Evolutionary conservation across 1,284 basidiomycete species (phyloP).

Genomic region (Irpex sp.): DNA sequence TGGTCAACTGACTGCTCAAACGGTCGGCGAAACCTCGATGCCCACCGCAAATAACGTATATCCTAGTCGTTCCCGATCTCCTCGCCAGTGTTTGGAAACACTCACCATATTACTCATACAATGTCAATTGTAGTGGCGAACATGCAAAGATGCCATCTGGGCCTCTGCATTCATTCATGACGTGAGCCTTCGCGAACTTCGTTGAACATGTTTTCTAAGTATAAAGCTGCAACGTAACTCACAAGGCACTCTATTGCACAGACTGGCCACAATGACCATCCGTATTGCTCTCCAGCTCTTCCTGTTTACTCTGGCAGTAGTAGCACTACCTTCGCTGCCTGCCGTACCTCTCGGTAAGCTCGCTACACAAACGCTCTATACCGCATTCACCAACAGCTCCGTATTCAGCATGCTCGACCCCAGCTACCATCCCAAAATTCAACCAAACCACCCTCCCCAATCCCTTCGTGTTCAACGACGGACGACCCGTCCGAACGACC

Average conservation of each 20-base stretch:
- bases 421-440: conserved; percentile 23
- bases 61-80: neutral
- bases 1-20: neutral
- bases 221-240: neutral
- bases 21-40: neutral
- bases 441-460: conserved; percentile 41
- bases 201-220: neutral
- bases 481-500: conserved; percentile 33
- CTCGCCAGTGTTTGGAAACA: neutral
- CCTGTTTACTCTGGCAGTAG: neutral
- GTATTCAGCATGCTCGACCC: conserved; percentile 16
- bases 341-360: neutral
- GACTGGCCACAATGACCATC: neutral
- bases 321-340: neutral
- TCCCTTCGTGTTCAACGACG: conserved; percentile 46
- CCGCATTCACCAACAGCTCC: neutral
- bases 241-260: neutral
- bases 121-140: neutral
- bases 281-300: neutral
- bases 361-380: neutral
- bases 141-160: neutral
- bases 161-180: neutral
- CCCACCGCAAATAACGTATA: neutral
- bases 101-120: neutral
- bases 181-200: neutral